Conservation (phyloP, 2,329 filamentous ascomycete species). For the Alternaria gaisen region DNA sequence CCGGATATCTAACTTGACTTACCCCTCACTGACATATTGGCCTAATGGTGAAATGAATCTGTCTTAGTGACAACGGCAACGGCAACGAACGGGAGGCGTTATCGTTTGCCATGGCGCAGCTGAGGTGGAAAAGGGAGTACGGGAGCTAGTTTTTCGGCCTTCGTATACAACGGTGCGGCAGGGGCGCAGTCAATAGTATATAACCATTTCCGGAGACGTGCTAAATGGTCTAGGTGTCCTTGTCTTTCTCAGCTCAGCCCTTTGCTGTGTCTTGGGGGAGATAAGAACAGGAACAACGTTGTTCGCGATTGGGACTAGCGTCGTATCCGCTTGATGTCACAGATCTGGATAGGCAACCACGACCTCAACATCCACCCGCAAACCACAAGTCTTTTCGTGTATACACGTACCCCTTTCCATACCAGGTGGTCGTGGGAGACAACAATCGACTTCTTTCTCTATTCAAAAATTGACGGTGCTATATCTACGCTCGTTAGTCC, state of each 20-base stretch:
- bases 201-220: not conserved
- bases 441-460: not conserved
- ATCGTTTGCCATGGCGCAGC: not conserved
- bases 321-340: not conserved
- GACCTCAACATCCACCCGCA: not conserved
- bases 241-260: not conserved
- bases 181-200: not conserved
- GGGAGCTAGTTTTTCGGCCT: not conserved
- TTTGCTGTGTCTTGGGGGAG: not conserved
- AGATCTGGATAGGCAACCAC: not conserved
- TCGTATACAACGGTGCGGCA: not conserved
- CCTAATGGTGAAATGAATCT: not conserved
- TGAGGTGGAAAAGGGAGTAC: not conserved
- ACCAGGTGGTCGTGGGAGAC: not conserved
- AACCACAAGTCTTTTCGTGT: not conserved
- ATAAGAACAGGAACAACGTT: not conserved
- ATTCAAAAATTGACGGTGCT: not conserved
- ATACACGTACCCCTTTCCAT: not conserved
- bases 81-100: constrained; percentile 1
- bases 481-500: not conserved
- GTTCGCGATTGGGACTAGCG: constrained; percentile 1
- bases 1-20: not conserved
- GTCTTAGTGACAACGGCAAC: not conserved
- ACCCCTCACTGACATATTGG: not conserved
- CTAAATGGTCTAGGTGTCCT: not conserved